Percentiles rank a stretch among this genome's conserved stretches.
Conservation (phyloP, 331 rosid genomes). For the Telfairia occidentalis region DNA sequence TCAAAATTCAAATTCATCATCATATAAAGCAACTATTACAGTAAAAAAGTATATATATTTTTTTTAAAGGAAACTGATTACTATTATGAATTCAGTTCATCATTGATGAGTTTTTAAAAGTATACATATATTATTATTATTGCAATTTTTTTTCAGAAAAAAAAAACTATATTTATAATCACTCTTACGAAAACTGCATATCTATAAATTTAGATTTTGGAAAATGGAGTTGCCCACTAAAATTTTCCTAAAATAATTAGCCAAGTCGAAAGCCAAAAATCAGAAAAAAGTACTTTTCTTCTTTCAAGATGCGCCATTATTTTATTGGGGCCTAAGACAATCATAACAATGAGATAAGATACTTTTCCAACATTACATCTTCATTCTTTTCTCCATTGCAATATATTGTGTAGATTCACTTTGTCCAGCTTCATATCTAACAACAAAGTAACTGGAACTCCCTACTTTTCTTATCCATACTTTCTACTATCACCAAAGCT, state of each 20-base stretch:
- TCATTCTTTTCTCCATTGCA: background rate
- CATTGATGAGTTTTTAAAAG: background rate
- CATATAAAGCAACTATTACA: background rate
- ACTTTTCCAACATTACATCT: constrained; percentile 4
- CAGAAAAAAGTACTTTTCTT: background rate
- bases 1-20: background rate
- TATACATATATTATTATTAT: background rate
- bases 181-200: background rate
- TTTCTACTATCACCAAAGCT: background rate
- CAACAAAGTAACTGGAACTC: background rate
- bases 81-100: background rate
- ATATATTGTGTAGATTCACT: background rate
- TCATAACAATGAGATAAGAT: constrained; percentile 6
- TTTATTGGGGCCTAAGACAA: constrained; percentile 2
- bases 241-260: background rate
- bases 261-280: background rate
- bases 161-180: background rate
- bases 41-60: no score
- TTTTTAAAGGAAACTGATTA: no score
- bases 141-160: background rate
- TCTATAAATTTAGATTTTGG: background rate
- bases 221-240: background rate
- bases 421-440: constrained; percentile 7
- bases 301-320: constrained; percentile 5
- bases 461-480: background rate